Base-by-base conservation (phyloP, 495 filamentous ascomycete species). In the Penicillium roqueforti region DNA sequence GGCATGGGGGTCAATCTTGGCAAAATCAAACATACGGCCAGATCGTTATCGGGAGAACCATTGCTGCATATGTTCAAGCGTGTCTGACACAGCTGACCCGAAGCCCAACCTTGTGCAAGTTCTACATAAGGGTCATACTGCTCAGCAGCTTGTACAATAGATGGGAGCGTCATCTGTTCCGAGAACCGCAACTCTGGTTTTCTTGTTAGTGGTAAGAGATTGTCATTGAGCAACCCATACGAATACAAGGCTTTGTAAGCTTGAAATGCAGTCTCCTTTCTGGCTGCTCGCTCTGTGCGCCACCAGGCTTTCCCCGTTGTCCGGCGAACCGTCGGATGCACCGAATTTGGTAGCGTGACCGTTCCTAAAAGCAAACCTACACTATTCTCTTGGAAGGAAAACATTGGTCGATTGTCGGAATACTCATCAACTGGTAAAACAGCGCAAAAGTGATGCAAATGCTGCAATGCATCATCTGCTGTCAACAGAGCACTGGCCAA, bases 361-460 rank as follows among this genome's bases (percentile, higher is more conserved):
- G 56, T 66, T 41, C 61, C 67, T 51, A 47, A 55, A 23, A 68
- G 6, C 6, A 52, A 16, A 0, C 66, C 62, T 20, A 47, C 29
- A 18, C 42, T 16, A 11, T 67, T 25, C 7, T 64, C 59, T 44
- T 75, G 51, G 26, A 76, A 80, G 0, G 62, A 68, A 50, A 82
- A 83, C 10, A 73, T 61, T 0, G 84, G 81, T 5, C 69, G 62
- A 20, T 70, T 69, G 31, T 85, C 76, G 14, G 75, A 71, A 54
- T 87, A 87, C 26, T 77, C 73, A 20, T 76, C 71, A 0, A 63
- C 58, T 11, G 84, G 81, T 5, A 95, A 63, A 0, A 78, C 77
- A 16, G 71, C 69, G 63, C 90, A 97, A 58, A 96, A 96, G 64
- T 96, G 91, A 46, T 87, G 74, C 2, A 98, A 80, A 67, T 96